phyloP scores from a whole-genome alignment of 73 alveolate genomes.

The Symbiodinium pilosum region DNA sequence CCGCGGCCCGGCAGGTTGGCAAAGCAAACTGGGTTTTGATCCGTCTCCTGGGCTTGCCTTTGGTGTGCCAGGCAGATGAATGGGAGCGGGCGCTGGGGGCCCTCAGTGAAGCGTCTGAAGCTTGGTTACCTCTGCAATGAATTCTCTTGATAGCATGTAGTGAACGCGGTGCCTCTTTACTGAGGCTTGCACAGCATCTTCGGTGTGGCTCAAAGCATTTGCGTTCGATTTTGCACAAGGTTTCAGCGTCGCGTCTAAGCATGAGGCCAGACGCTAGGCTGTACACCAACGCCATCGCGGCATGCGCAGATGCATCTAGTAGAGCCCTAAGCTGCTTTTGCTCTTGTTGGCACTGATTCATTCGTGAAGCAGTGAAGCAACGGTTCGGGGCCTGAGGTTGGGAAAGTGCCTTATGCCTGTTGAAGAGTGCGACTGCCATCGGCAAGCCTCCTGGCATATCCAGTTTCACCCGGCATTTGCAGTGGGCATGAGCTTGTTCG shows the following conservation, averaged over 20 bases:
- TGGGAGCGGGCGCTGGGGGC: slow-evolving; percentile 45
- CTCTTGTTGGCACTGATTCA: too few relatives aligned
- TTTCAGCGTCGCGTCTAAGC: too few relatives aligned
- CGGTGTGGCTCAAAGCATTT: too few relatives aligned
- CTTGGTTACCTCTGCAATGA: not conserved
- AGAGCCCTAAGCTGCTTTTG: too few relatives aligned
- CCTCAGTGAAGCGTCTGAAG: not conserved
- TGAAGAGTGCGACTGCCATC: not conserved
- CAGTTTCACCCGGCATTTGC: too few relatives aligned
- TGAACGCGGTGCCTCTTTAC: too few relatives aligned
- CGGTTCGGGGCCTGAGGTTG: slow-evolving; percentile 21
- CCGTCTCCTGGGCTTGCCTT: too few relatives aligned
- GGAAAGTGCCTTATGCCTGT: slow-evolving; percentile 32
- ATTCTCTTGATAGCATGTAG: too few relatives aligned
- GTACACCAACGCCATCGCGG: slow-evolving; percentile 59
- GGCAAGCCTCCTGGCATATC: slow-evolving; percentile 20
- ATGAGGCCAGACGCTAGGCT: slow-evolving; percentile 58
- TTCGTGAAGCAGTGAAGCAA: too few relatives aligned
- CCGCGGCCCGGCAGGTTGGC: slow-evolving; percentile 45
- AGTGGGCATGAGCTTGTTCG: not conserved
- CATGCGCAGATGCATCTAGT: slow-evolving; percentile 49
- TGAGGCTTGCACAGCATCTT: not conserved
- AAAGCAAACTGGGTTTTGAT: too few relatives aligned
- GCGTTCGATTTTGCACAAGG: too few relatives aligned
- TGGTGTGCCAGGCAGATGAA: slow-evolving; percentile 20